These are phyloP conservation scores for Fraxinus sp. DNA, from an alignment of 305 asterid genomes.

Conservation along the genomic window DNA sequence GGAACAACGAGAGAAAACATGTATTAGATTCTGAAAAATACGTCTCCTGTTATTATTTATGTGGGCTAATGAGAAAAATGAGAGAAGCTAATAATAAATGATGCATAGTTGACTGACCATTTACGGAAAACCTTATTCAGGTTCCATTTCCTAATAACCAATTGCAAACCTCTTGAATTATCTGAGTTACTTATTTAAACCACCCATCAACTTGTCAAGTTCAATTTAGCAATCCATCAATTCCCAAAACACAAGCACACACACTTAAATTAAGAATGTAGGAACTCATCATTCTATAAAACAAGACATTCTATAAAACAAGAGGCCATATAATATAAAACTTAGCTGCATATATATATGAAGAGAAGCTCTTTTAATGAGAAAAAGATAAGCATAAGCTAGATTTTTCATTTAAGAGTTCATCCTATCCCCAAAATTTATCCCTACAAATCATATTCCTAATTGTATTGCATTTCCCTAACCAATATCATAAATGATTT, in stretches of 20 bases:
- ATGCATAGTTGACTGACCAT: not conserved
- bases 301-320: not conserved
- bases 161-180: not conserved
- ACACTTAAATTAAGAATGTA: not conserved
- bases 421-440: not conserved
- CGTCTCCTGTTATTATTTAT: not conserved
- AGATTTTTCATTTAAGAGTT: not conserved
- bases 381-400: not conserved
- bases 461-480: not conserved
- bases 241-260: not conserved
- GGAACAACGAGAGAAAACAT: not conserved
- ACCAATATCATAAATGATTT: conserved; percentile 1
- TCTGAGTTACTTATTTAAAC: not conserved
- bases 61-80: not conserved
- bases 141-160: not conserved
- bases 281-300: not conserved
- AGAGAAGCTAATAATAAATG: not conserved
- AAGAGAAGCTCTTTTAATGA: not conserved
- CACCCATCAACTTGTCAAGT: not conserved
- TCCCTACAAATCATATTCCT: not conserved
- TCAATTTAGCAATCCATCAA: conserved; percentile 14
- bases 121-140: not conserved
- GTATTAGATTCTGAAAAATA: not conserved
- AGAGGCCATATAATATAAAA: not conserved
- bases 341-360: not conserved